Evolutionary conservation across 140 eudicot species (phyloP).

Genomic region (Senecio squalidus): DNA sequence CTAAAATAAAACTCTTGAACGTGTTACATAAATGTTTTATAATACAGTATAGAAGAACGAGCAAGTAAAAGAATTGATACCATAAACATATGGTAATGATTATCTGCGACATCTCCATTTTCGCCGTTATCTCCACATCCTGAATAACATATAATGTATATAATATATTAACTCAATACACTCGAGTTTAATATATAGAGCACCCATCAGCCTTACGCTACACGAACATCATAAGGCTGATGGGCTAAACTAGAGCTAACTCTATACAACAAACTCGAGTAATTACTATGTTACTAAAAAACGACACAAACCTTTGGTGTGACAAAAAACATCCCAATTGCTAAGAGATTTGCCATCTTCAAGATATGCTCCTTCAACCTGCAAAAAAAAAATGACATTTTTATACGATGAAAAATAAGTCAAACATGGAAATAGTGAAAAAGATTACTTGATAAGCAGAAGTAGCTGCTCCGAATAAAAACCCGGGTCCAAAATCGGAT

Average conservation of each 20-base stretch:
- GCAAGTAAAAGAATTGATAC: conserved; percentile 28
- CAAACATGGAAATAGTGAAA: not conserved
- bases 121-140: conserved; percentile 39
- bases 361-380: conserved; percentile 75
- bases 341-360: conserved; percentile 79
- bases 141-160: too few species aligned
- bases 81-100: conserved; percentile 76
- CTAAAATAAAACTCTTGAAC: too few species aligned
- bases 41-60: not conserved
- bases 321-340: conserved; percentile 74
- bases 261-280: too few species aligned
- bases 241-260: too few species aligned
- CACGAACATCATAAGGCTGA: too few species aligned
- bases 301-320: conserved; percentile 30
- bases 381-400: conserved; percentile 6
- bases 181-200: not conserved
- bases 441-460: conserved; percentile 69
- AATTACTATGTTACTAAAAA: not conserved
- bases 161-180: too few species aligned
- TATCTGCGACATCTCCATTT: conserved; percentile 61
- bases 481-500: conserved; percentile 68
- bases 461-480: conserved; percentile 82
- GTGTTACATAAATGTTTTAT: too few species aligned
- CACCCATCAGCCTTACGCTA: too few species aligned
- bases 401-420: not conserved